A percentile compares a stretch with the other conserved stretches of the same genome.
Conservation (phyloP, 1,284 basidiomycete species). For the Cystobasidium sp. region DNA sequence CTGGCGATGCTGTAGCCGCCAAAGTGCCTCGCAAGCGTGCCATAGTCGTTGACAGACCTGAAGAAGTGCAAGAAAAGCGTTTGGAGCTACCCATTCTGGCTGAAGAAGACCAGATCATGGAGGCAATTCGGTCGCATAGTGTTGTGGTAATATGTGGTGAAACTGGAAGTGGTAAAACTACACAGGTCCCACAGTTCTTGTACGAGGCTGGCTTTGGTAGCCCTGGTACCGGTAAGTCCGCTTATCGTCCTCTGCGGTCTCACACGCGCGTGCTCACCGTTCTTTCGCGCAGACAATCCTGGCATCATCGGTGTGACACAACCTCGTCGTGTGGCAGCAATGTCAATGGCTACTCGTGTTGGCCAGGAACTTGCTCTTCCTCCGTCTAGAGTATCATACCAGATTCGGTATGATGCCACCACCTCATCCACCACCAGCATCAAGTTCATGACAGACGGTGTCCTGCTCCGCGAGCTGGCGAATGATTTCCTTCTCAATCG, state of each 20-base stretch:
- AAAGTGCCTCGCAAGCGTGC: conserved; percentile 40
- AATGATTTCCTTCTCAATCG: conserved; percentile 85
- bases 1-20: background rate
- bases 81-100: conserved; percentile 84
- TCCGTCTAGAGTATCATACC: conserved; percentile 79
- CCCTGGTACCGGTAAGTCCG: conserved; percentile 68
- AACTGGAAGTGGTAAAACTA: conserved; percentile 98
- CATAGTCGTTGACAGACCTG: conserved; percentile 66
- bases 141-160: conserved; percentile 76
- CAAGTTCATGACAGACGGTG: conserved; percentile 99
- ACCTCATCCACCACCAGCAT: conserved; percentile 85
- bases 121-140: conserved; percentile 82
- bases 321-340: conserved; percentile 93
- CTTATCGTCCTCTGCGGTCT: background rate
- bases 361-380: conserved; percentile 82
- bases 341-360: conserved; percentile 92
- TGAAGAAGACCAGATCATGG: conserved; percentile 94
- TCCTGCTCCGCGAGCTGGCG: conserved; percentile 88
- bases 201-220: conserved; percentile 95
- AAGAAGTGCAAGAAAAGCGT: conserved; percentile 76
- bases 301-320: conserved; percentile 99
- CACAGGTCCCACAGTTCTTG: conserved; percentile 91
- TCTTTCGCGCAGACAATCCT: conserved; percentile 74
- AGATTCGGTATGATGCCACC: conserved; percentile 96
- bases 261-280: background rate